Percentiles rank a stretch among this genome's conserved stretches.
Conservation (phyloP, 805 yeast species). For the Henningerozyma blattae region DNA sequence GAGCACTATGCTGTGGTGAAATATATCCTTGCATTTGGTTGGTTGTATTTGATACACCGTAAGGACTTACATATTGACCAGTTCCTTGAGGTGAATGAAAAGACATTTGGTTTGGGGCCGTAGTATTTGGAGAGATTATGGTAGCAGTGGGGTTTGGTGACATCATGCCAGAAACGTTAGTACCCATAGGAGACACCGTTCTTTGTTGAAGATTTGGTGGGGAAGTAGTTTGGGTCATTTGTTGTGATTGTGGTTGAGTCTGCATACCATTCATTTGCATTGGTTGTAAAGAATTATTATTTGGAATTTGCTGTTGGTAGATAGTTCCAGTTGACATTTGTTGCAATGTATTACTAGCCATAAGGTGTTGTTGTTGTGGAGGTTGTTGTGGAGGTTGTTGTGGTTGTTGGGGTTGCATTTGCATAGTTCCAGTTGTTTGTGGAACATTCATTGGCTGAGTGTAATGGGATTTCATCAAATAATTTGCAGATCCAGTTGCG, state of each 20-base stretch:
- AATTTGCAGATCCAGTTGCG: slow-evolving; percentile 24
- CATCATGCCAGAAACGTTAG: background rate
- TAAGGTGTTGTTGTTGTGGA: slow-evolving; percentile 1
- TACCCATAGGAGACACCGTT: background rate
- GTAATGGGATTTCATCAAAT: slow-evolving; percentile 18
- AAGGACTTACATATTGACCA: slow-evolving; percentile 8
- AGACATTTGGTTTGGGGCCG: slow-evolving; percentile 2
- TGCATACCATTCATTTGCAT: background rate
- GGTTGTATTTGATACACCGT: background rate
- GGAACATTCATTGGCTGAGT: slow-evolving; percentile 8
- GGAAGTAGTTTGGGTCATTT: background rate
- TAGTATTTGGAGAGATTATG: background rate
- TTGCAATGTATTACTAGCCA: too few species aligned
- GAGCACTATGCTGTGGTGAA: slow-evolving; percentile 3
- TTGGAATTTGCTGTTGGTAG: background rate
- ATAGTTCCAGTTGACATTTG: background rate
- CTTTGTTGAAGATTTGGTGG: background rate
- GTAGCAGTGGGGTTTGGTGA: background rate
- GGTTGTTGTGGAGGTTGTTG: slow-evolving; percentile 1
- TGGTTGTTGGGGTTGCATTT: slow-evolving; percentile 1
- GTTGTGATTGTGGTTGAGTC: background rate
- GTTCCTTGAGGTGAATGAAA: slow-evolving; percentile 9
- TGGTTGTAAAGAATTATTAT: background rate
- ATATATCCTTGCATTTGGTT: background rate
- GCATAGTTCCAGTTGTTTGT: slow-evolving; percentile 17